Evolutionary conservation across 371 early-diverging fungal genomes (phyloP).

Genomic region (Rhizopus sp.): DNA sequence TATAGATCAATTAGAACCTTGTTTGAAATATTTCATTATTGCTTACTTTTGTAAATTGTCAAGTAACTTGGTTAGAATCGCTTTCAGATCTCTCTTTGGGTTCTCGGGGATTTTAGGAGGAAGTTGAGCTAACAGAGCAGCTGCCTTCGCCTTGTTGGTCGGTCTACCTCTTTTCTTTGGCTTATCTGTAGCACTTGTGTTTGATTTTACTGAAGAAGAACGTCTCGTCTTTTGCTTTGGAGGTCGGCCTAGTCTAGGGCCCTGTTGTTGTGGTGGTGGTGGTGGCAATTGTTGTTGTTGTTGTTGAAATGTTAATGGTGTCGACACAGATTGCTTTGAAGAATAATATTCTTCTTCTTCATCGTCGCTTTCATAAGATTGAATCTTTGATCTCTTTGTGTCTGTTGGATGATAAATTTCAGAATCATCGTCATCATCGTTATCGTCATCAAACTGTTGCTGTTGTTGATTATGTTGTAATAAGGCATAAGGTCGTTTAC

Average conservation of each 20-base stretch:
- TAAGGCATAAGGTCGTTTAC: slow-evolving; percentile 28
- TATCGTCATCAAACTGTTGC: slow-evolving; percentile 3
- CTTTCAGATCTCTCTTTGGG: slow-evolving; percentile 44
- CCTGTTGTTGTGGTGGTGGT: slow-evolving; percentile 1
- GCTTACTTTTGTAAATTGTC: slow-evolving; percentile 59
- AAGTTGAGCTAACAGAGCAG: slow-evolving; percentile 24
- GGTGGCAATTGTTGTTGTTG: not conserved
- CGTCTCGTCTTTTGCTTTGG: slow-evolving; percentile 17
- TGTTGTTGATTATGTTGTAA: slow-evolving; percentile 13
- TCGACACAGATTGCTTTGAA: not conserved
- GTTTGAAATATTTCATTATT: not conserved
- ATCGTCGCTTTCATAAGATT: slow-evolving; percentile 3
- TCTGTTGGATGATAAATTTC: slow-evolving; percentile 27
- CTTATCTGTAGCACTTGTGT: slow-evolving; percentile 20
- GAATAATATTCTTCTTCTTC: not conserved
- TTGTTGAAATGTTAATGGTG: slow-evolving; percentile 1
- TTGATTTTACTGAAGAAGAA: slow-evolving; percentile 19
- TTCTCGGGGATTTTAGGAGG: slow-evolving; percentile 30
- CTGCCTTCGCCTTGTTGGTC: slow-evolving; percentile 31
- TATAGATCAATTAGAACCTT: slow-evolving; percentile 2
- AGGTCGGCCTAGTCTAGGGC: slow-evolving; percentile 4
- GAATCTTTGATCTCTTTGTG: slow-evolving; percentile 6
- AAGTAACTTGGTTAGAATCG: slow-evolving; percentile 46
- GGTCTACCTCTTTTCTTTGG: slow-evolving; percentile 49
- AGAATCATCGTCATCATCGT: slow-evolving; percentile 3